Base-by-base conservation (phyloP, 768 basidiomycete species). In the Chiua virens region DNA sequence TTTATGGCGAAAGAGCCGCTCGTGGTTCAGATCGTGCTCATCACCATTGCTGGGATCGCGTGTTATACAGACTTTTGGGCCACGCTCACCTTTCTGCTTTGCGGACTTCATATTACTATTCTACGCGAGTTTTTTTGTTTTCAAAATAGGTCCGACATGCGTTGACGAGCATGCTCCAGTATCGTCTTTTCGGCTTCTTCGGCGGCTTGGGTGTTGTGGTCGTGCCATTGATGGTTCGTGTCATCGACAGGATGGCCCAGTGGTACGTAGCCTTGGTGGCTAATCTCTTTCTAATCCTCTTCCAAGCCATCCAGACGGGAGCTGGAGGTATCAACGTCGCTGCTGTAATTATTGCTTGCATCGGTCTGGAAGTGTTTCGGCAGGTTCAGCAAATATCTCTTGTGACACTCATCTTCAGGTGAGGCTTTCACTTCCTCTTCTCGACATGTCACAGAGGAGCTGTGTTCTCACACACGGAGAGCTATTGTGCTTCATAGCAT, bases 191-290 rank as follows among this genome's bases (percentile, higher is more conserved):
- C 57, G 87, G 83, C 4, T 69, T 89, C 7, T 70, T 89, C 7
- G 88, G 88, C 27, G 78, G 79, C 75, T 73, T 83, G 20, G 88
- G 81, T 18, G 84, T 88, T 14, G 68, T 80, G 14, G 70, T 82
- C 51, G 86, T 85, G 0, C 89, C 89, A 1, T 55, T 90, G 15
- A 77, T 82, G 37, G 91, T 90, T 0, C 77, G 76, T 40, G 57
- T 79, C 8, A 77, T 92, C 54, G 89, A 92, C 67, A 70, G 66
- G 11, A 71, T 91, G 39, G 75, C 86, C 0, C 85, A 85, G 1
- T 93, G 89, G 88, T 79, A 84, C 47, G 83, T 84, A 6, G 80
- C 86, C 15, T 71, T 92, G 13, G 58, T 79, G 41, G 78, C 79
- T 4, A 71, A 82, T 10, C 18, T 78, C 32, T 58, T 66, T 42